Percentiles rank a stretch among this genome's conserved stretches.
Evolutionary conservation across 1,284 basidiomycete genomes (phyloP).

Genomic region (Papiliotrema nemorosa): DNA sequence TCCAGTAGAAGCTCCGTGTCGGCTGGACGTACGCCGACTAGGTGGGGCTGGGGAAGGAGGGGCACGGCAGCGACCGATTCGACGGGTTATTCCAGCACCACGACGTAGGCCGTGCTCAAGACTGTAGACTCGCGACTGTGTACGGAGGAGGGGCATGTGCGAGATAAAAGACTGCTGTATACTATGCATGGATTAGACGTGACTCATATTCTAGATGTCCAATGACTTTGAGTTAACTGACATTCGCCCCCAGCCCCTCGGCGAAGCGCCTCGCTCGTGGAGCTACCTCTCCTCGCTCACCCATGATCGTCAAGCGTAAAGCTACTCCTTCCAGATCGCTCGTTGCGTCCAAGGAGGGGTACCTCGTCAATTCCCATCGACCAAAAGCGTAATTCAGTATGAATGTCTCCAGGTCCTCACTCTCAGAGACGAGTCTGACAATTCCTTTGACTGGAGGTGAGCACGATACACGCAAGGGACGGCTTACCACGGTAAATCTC

Average conservation of each 20-base stretch:
- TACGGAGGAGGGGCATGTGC: too few relatives aligned
- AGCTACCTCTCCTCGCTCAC: conserved; percentile 73
- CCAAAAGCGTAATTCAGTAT: conserved; percentile 92
- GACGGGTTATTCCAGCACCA: too few relatives aligned
- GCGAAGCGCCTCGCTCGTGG: conserved; percentile 60
- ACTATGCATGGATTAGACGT: too few relatives aligned
- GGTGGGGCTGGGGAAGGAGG: too few relatives aligned
- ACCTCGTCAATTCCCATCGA: conserved; percentile 63
- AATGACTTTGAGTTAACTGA: neutral
- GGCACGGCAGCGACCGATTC: too few relatives aligned
- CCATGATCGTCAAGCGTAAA: conserved; percentile 76
- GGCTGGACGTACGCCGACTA: too few relatives aligned
- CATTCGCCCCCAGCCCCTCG: conserved; percentile 49
- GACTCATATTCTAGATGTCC: too few relatives aligned
- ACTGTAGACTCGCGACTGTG: too few relatives aligned
- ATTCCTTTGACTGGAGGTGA: conserved; percentile 63
- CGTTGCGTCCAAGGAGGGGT: conserved; percentile 45
- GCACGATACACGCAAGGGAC: neutral
- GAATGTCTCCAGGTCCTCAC: conserved; percentile 30
- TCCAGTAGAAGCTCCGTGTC: too few relatives aligned
- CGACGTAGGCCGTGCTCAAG: too few relatives aligned
- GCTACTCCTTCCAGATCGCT: conserved; percentile 42
- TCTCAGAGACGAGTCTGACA: conserved; percentile 53
- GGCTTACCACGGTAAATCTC: conserved; percentile 48
- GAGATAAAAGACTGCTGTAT: too few relatives aligned